These are phyloP conservation scores for Scedosporium aurantiacum DNA, from an alignment of 2,329 filamentous ascomycete species.

Conservation along the genomic window DNA sequence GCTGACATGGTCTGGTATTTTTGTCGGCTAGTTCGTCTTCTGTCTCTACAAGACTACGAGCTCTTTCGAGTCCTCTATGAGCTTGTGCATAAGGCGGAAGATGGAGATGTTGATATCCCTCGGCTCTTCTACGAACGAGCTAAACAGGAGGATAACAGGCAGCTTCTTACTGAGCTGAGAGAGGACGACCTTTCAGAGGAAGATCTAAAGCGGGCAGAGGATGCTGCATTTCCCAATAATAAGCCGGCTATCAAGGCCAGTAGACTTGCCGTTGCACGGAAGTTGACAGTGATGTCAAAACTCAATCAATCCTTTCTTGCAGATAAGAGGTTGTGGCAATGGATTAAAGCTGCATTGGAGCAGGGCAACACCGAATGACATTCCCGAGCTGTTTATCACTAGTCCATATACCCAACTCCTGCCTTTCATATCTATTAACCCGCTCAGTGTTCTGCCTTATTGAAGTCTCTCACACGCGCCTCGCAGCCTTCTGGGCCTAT, in stretches of 20 bases:
- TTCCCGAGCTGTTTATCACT: no score
- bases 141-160: conserved; percentile 3
- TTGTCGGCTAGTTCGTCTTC: conserved; percentile 9
- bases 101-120: not conserved
- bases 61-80: conserved; percentile 10
- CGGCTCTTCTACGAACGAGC: conserved; percentile 9
- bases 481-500: no score
- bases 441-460: no score
- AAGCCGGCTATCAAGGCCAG: not conserved
- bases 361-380: not conserved
- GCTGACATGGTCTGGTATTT: conserved; percentile 11
- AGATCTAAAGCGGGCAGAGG: not conserved
- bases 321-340: not conserved
- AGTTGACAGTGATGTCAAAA: not conserved
- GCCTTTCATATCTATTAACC: no score
- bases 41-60: conserved; percentile 11
- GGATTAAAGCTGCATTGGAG: not conserved
- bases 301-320: not conserved
- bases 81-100: conserved; percentile 5
- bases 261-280: not conserved
- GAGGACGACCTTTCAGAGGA: conserved; percentile 10
- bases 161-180: conserved; percentile 7
- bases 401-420: no score
- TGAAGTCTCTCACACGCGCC: no score
- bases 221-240: not conserved